Evolutionary conservation across 495 filamentous ascomycete genomes (phyloP).

Genomic region (Penicillium arizonense): DNA sequence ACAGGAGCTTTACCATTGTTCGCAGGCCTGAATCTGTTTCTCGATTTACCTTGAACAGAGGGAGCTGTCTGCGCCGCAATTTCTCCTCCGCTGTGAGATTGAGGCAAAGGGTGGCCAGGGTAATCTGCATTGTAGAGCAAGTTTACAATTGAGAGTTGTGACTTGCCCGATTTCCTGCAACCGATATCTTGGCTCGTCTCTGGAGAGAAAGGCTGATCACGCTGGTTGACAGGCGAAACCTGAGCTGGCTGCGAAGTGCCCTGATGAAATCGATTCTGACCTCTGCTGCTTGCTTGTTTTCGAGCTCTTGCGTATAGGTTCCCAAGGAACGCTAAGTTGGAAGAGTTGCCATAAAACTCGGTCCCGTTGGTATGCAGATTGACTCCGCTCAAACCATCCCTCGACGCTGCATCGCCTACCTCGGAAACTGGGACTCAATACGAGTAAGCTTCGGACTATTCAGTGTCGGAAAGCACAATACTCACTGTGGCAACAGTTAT

Average conservation of each 20-base stretch:
- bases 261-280: background rate
- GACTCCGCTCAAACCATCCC: slow-evolving; percentile 23
- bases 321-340: slow-evolving; percentile 24
- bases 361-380: slow-evolving; percentile 30
- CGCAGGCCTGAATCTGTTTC: background rate
- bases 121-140: slow-evolving; percentile 24
- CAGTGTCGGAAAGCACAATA: too few species aligned
- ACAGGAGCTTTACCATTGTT: background rate
- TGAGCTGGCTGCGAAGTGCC: background rate
- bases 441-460: background rate
- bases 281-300: slow-evolving; percentile 14
- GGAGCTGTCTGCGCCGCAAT: background rate
- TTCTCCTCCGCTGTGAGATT: slow-evolving; percentile 1
- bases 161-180: background rate
- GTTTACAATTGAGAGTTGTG: slow-evolving; percentile 26
- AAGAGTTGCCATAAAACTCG: slow-evolving; percentile 28
- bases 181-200: background rate
- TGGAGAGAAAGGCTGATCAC: background rate
- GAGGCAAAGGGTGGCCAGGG: slow-evolving; percentile 11
- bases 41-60: background rate
- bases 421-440: slow-evolving; percentile 7
- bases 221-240: background rate
- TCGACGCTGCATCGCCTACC: slow-evolving; percentile 17
- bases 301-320: slow-evolving; percentile 22
- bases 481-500: background rate